phyloP scores from a whole-genome alignment of 768 basidiomycete genomes.

The Collybia mongolica region DNA sequence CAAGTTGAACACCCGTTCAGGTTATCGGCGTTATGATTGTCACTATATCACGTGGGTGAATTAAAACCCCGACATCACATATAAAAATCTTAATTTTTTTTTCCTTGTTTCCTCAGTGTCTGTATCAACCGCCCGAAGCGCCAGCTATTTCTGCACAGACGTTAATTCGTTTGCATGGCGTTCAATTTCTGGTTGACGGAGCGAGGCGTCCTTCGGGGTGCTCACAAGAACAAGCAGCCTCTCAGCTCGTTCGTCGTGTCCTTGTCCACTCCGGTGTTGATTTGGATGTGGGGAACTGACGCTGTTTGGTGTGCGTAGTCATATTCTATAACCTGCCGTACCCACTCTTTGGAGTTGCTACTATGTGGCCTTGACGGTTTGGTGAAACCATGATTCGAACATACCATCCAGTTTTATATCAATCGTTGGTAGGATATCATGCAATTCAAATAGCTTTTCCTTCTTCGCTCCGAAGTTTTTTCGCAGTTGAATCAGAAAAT shows the following conservation, averaged over 20 bases:
- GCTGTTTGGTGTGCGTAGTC: conserved; percentile 49
- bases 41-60: conserved; percentile 11
- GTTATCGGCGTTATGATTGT: neutral
- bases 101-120: conserved; percentile 51
- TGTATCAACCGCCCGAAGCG: conserved; percentile 68
- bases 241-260: conserved; percentile 25
- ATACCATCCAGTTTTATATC: conserved; percentile 21
- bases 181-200: conserved; percentile 74
- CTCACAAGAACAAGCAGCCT: conserved; percentile 37
- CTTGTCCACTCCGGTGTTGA: conserved; percentile 59
- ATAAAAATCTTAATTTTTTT: conserved; percentile 21
- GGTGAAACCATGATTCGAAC: conserved; percentile 82
- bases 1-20: neutral
- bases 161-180: conserved; percentile 58
- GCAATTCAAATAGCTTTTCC: no score
- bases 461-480: no score
- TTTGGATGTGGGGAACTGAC: conserved; percentile 43
- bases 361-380: conserved; percentile 82
- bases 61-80: conserved; percentile 29
- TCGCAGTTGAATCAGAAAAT: no score
- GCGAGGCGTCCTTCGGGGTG: conserved; percentile 55
- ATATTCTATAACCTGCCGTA: conserved; percentile 86
- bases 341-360: conserved; percentile 46
- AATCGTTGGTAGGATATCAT: no score
- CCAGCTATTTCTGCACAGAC: conserved; percentile 38